These are phyloP conservation scores for Neonectria hederae DNA, from an alignment of 2,329 filamentous ascomycete species.

Conservation along the genomic window DNA sequence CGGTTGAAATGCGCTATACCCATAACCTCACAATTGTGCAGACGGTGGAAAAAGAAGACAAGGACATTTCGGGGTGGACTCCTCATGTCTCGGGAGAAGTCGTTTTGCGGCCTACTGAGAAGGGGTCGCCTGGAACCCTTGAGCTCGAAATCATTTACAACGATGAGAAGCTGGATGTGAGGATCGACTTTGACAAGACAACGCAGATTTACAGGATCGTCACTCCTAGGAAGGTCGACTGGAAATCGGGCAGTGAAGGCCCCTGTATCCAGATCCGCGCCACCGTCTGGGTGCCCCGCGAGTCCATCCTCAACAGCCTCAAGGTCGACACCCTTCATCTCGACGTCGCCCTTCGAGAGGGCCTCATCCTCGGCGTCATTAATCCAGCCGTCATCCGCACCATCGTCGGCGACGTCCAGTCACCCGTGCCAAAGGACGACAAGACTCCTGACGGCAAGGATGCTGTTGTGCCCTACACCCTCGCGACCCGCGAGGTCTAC, in stretches of 20 bases:
- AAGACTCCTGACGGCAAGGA: slow-evolving; percentile 33
- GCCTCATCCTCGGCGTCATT: slow-evolving; percentile 49
- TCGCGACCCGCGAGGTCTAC: slow-evolving; percentile 55
- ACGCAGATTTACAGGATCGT: slow-evolving; percentile 52
- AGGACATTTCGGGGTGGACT: slow-evolving; percentile 33
- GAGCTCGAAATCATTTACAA: slow-evolving; percentile 58
- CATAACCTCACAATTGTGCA: slow-evolving; percentile 55
- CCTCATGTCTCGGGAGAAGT: slow-evolving; percentile 58
- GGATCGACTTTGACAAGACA: slow-evolving; percentile 45
- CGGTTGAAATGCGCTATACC: slow-evolving; percentile 47
- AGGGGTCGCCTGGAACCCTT: slow-evolving; percentile 49
- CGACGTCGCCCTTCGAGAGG: slow-evolving; percentile 52
- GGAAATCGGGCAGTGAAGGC: slow-evolving; percentile 33
- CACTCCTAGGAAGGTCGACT: slow-evolving; percentile 50
- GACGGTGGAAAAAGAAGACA: slow-evolving; percentile 37
- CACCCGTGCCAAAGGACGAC: slow-evolving; percentile 44
- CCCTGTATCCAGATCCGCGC: slow-evolving; percentile 60
- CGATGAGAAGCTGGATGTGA: slow-evolving; percentile 51
- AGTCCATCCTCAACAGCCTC: slow-evolving; percentile 51
- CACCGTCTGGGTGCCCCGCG: slow-evolving; percentile 58
- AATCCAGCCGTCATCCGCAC: slow-evolving; percentile 47
- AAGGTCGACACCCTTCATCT: slow-evolving; percentile 51
- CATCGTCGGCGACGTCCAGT: slow-evolving; percentile 51
- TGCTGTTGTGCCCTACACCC: slow-evolving; percentile 47
- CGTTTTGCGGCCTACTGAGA: slow-evolving; percentile 51